phyloP scores from a whole-genome alignment of 495 filamentous ascomycete species.

The Penicillium coprophilum region DNA sequence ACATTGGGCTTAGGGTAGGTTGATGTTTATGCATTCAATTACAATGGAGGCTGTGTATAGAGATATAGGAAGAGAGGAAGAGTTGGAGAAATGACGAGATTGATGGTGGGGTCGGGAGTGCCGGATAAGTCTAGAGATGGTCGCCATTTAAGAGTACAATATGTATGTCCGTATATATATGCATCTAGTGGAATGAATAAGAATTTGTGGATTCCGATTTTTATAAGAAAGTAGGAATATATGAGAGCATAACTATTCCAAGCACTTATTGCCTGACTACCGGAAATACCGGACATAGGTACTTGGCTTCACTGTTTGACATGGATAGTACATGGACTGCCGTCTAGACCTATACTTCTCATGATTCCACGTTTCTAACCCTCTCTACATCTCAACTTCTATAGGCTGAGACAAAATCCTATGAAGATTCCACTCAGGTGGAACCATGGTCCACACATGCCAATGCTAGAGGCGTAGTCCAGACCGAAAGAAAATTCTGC shows the following conservation, averaged over 20 bases:
- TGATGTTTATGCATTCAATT: background rate
- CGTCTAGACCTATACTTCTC: too few relatives aligned
- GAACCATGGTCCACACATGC: slow-evolving; percentile 2
- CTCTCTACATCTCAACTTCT: too few relatives aligned
- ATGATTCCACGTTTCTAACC: too few relatives aligned
- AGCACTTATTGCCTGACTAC: too few relatives aligned
- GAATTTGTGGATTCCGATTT: too few relatives aligned
- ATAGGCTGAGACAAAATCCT: too few relatives aligned
- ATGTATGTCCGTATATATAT: background rate
- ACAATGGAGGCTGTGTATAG: background rate
- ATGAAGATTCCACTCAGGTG: background rate
- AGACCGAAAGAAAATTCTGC: slow-evolving; percentile 2
- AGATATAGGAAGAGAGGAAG: background rate
- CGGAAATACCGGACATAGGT: too few relatives aligned
- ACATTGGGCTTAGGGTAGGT: background rate
- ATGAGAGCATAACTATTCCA: background rate
- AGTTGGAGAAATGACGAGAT: background rate
- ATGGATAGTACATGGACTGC: too few relatives aligned
- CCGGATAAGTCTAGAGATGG: background rate
- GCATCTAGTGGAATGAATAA: background rate
- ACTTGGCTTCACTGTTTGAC: too few relatives aligned
- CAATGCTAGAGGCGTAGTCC: slow-evolving; percentile 6
- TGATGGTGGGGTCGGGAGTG: background rate
- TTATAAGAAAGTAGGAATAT: too few relatives aligned
- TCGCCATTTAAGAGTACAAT: background rate